Percentiles rank a stretch among this genome's conserved stretches.
These are phyloP conservation scores for Saprolegnia parasitica DNA, from an alignment of 352 stramenopile species.

Conservation along the genomic window DNA sequence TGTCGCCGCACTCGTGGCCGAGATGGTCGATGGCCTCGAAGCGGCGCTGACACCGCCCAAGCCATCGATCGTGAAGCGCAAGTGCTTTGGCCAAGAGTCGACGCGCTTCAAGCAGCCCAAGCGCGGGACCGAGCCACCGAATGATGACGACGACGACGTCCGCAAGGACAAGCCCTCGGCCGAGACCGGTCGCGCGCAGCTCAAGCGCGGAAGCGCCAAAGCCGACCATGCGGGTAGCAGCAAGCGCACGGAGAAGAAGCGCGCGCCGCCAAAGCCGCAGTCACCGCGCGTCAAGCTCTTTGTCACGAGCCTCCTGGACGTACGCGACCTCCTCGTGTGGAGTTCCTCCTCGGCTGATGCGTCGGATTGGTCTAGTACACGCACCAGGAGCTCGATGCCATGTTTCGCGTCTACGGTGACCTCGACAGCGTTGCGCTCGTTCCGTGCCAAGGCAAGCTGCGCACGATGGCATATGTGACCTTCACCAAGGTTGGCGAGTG, in stretches of 20 bases:
- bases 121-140: not conserved
- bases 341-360: not conserved
- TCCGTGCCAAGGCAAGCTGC: slow-evolving; percentile 72
- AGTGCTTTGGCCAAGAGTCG: slow-evolving; percentile 4
- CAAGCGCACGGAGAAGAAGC: slow-evolving; percentile 6
- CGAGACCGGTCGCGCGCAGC: not conserved
- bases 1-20: not conserved
- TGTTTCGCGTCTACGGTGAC: slow-evolving; percentile 76
- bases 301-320: slow-evolving; percentile 28
- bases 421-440: slow-evolving; percentile 63
- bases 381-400: slow-evolving; percentile 66
- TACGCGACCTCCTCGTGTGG: slow-evolving; percentile 13
- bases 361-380: slow-evolving; percentile 57
- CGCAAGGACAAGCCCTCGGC: slow-evolving; percentile 1
- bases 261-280: not conserved
- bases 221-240: not conserved
- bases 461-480: slow-evolving; percentile 80
- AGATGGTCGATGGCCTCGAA: slow-evolving; percentile 8
- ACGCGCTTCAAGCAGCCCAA: slow-evolving; percentile 11
- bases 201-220: not conserved
- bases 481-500: slow-evolving; percentile 63
- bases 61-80: not conserved
- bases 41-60: not conserved
- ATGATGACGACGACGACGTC: too few species aligned
- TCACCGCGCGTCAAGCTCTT: slow-evolving; percentile 21